Evolutionary conservation across 495 filamentous ascomycete species (phyloP), one percentile per base, ranked within the genome.

Genomic region (Neurospora pannonica): DNA sequence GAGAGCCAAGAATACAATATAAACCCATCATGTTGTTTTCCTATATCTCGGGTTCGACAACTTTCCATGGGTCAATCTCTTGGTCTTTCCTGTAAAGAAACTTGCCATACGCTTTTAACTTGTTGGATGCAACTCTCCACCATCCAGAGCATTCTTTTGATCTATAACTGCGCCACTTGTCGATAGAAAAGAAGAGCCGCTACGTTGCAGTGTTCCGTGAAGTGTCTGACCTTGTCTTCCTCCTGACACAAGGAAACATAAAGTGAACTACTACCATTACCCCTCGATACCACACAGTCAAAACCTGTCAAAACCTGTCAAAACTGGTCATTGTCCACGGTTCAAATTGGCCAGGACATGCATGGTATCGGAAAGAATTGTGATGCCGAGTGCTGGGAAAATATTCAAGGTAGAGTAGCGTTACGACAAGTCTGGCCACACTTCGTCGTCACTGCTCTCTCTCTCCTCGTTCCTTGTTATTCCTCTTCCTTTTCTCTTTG

Each of bases 301-400:
- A 34, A 0, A 31, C 5, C 24, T 62, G 54, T 17, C 5, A 17
- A 34, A 0, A 31, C 5, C 24, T 62, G 24, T 62, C 54, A 62
- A 31, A 5, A 17, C 5, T 36, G 5, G 5, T 36, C 34, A 36
- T 36, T 36, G 34, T 36, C 11, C 38, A 40, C 38, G 38, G 13
- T 15, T 40, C 13, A 15, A 0, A 15, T 40, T 40, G 0, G 0
- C 4, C 4, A 0, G 11, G 11, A 40, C 5, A 19, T 42, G 19
- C 19, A 46, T 46, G 42, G 19, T 0, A 46, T 10, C 3, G 7
- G 19, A 0, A 7, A n/a, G 0, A 0, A n/a, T 0, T n/a, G 4
- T 19, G 42, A n/a, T 46, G 19, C 19, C 42, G 42, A 46, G 42
- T 46, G 3, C 7, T n/a, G 3, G 1, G 42, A 1, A n/a, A 10